Evolutionary conservation across 768 basidiomycete genomes (phyloP), one percentile per base, ranked within the genome.

Genomic region (Lactifluus piperatus): DNA sequence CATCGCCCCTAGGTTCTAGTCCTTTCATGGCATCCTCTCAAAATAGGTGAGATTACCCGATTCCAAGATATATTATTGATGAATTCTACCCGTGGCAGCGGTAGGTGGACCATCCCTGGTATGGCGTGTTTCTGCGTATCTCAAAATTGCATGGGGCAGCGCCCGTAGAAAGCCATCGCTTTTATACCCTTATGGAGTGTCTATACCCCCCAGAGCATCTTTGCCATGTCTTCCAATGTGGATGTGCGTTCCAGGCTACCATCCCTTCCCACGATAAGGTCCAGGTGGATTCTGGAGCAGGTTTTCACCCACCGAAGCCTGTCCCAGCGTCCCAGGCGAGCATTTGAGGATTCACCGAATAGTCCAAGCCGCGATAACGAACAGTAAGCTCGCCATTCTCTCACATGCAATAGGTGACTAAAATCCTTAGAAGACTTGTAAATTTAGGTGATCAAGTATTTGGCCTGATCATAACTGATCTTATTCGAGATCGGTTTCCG

Each of bases 371-470:
- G 26, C 16, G 58, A 60, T 50, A 60, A 55, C 27, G 58, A 60
- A 26, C 58, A 51, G 58, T 60, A 22, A 36, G 53, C 10, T 5
- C 9, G 9, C 24, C 16, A 5, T 43, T 44, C 26, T 37, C 39
- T 5, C 34, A 18, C 9, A 10, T 4, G 34, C 16, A 27, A 37
- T 34, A 36, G 16, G 11, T 22, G 5, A 50, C 5, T 24, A 5
- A n/a, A 4, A 1, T 4, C 10, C 22, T 44, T 10, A 26, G 6
- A 36, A 60, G 58, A 22, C 27, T 60, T 32, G 20, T 60, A 11
- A 54, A 60, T n/a, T 18, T 60, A 20, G 58, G 58, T 24, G 58
- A 60, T 43, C 58, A 54, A 51, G 58, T 60, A 16, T 55, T 50
- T 9, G 27, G 54, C 18, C 58, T 60, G 2, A 43, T 60, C 9